A percentile compares a stretch with the other conserved stretches of the same genome.
Conservation (phyloP, 1,284 basidiomycete species). For the Pseudozyma sp. region DNA sequence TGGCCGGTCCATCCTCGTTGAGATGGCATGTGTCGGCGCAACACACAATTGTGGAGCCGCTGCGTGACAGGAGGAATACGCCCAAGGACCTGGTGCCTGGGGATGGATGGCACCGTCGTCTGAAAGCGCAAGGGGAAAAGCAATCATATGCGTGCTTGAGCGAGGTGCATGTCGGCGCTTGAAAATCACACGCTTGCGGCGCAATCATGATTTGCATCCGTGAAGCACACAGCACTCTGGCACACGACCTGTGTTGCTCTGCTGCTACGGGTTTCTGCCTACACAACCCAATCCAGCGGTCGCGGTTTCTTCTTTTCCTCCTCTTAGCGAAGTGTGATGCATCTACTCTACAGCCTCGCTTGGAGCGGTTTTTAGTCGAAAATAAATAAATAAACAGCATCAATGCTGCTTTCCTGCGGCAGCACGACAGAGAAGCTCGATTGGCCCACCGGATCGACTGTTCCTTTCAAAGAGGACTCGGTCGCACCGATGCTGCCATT, state of each 20-base stretch:
- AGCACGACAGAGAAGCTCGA: too few species aligned
- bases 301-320: not conserved
- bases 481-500: too few species aligned
- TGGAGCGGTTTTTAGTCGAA: not conserved
- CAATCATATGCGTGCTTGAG: slow-evolving; percentile 1
- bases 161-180: slow-evolving; percentile 7
- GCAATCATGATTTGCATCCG: not conserved
- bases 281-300: not conserved
- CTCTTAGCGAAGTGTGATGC: slow-evolving; percentile 1
- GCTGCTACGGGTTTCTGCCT: too few species aligned
- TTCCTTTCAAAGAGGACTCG: too few species aligned
- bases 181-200: not conserved
- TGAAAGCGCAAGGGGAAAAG: slow-evolving; percentile 20
- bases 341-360: not conserved
- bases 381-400: too few species aligned
- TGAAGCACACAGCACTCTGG: too few species aligned
- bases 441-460: too few species aligned
- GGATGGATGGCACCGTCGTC: not conserved
- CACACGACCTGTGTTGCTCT: not conserved
- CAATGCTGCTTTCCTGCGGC: too few species aligned
- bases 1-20: too few species aligned
- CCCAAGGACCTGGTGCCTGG: too few species aligned
- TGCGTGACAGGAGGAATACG: not conserved
- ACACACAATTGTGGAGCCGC: not conserved
- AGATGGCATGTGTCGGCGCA: too few species aligned